Evolutionary conservation across 495 filamentous ascomycete species (phyloP).

Genomic region (Penicillium pancosmium): DNA sequence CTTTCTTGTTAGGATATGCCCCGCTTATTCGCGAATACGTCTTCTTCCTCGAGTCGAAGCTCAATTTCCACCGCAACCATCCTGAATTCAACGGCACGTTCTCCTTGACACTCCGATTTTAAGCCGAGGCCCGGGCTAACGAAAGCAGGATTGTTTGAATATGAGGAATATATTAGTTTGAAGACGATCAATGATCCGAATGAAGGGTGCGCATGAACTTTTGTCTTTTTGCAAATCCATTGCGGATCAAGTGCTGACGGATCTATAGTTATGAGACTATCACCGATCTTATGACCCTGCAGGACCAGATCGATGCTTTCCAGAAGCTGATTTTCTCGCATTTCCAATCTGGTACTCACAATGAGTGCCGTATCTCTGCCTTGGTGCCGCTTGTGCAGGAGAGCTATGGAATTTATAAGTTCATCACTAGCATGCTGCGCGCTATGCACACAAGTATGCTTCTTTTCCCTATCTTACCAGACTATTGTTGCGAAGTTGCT

Average conservation of each 20-base stretch:
- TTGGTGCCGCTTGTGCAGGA: slow-evolving; percentile 93
- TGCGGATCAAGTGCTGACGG: slow-evolving; percentile 20
- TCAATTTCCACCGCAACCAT: slow-evolving; percentile 92
- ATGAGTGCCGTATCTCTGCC: slow-evolving; percentile 94
- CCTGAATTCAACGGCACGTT: slow-evolving; percentile 91
- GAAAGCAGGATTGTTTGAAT: slow-evolving; percentile 78
- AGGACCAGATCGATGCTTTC: slow-evolving; percentile 97
- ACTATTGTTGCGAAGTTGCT: slow-evolving; percentile 4
- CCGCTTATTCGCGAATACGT: slow-evolving; percentile 95
- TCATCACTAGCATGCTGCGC: slow-evolving; percentile 90
- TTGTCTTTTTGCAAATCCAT: neutral
- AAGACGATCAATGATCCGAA: slow-evolving; percentile 99
- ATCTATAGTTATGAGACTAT: slow-evolving; percentile 83
- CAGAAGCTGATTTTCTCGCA: slow-evolving; percentile 98
- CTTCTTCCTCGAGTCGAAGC: slow-evolving; percentile 87
- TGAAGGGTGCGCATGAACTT: slow-evolving; percentile 62
- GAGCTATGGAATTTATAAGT: slow-evolving; percentile 98
- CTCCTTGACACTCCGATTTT: neutral
- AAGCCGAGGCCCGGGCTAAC: slow-evolving; percentile 19
- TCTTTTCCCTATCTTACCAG: slow-evolving; percentile 3
- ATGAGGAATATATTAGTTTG: slow-evolving; percentile 97
- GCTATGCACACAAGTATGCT: slow-evolving; percentile 92
- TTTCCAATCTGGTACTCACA: slow-evolving; percentile 86
- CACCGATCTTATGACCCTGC: slow-evolving; percentile 90
- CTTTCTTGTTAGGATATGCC: slow-evolving; percentile 67